Base-by-base conservation (phyloP, 2,329 filamentous ascomycete genomes). In the Botrytis deweyae region DNA sequence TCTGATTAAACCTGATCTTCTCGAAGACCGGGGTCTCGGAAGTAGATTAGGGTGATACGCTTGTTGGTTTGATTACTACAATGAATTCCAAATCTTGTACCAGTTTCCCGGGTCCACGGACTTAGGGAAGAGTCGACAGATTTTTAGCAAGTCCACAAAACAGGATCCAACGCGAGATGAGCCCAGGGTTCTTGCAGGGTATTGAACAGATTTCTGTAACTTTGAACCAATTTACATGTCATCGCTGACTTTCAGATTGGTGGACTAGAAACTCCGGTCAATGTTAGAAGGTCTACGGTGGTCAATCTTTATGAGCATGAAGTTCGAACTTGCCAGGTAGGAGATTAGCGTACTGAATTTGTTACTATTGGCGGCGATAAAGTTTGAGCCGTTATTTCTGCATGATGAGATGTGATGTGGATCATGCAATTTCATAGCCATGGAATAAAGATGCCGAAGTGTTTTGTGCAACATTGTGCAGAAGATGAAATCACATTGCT, bases 91-190 rank as follows among this genome's bases (percentile, higher is more conserved):
- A 72, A 67, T 46, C 49, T 44, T 33, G 49, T 58, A 22, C 46
- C 46, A 44, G 36, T 59, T 12, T 40, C 4, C 65, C 42, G 46
- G 70, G 25, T 44, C 46, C 38, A 67, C 46, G 8, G n/a, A 29
- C 22, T 38, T 49, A 25, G 9, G 46, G 46, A 9, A 9, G 46
- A 6, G 46, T 49, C 46, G 16, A 49, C 46, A 49, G 20, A 49
- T 25, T 49, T 44, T 16, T 49, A 49, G 46, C 33, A 52, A 55
- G 33, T 38, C 38, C 46, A 52, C 61, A 66, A 18, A 72, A 20
- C 44, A 12, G 46, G 46, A 33, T 58, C 46, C 61, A 72, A 66
- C 61, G 25, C 61, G 61, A 72, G 70, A 67, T 58, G 36, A 72
- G 46, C 46, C 38, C n/a, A 6, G 18, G 46, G 20, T 7, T 18